phyloP scores from a whole-genome alignment of 75 land plant genomes.

The Azolla pinnata region DNA sequence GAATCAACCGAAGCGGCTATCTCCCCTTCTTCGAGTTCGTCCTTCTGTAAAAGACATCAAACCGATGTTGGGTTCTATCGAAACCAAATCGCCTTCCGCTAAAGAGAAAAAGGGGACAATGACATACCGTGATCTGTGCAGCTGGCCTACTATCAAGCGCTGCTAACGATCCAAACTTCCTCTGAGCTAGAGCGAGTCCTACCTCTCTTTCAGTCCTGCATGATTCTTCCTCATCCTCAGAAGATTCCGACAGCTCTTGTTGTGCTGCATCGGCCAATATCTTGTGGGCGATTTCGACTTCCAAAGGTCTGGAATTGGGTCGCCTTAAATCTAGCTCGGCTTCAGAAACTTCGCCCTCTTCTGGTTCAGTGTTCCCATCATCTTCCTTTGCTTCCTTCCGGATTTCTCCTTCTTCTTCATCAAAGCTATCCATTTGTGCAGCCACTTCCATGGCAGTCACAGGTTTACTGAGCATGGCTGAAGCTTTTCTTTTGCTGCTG shows the following conservation, averaged over 20 bases:
- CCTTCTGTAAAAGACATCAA: slow-evolving; percentile 31
- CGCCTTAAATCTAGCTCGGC: background rate
- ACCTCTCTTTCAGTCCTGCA: slow-evolving; percentile 57
- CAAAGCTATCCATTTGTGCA: slow-evolving; percentile 54
- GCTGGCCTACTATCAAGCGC: slow-evolving; percentile 73
- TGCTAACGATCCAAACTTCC: slow-evolving; percentile 90
- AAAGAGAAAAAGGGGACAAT: too few relatives aligned
- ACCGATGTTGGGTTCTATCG: too few relatives aligned
- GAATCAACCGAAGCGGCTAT: slow-evolving; percentile 92
- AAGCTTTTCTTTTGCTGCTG: slow-evolving; percentile 35
- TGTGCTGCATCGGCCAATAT: slow-evolving; percentile 4
- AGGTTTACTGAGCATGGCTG: slow-evolving; percentile 18
- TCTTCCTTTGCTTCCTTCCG: slow-evolving; percentile 70
- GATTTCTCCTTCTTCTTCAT: slow-evolving; percentile 73
- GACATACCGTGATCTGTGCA: slow-evolving; percentile 45
- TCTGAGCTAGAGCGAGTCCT: slow-evolving; percentile 32
- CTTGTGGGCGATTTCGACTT: background rate
- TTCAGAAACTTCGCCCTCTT: slow-evolving; percentile 19
- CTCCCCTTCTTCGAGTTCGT: slow-evolving; percentile 97
- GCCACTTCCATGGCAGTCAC: slow-evolving; percentile 36
- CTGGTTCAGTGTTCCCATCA: slow-evolving; percentile 14
- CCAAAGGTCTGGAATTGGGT: background rate
- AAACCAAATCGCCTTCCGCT: too few relatives aligned
- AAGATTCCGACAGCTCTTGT: slow-evolving; percentile 54
- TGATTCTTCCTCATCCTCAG: slow-evolving; percentile 57